Evolutionary conservation across 495 filamentous ascomycete species (phyloP), one percentile per base, ranked within the genome.

Genomic region (Penicillium mononematosum): DNA sequence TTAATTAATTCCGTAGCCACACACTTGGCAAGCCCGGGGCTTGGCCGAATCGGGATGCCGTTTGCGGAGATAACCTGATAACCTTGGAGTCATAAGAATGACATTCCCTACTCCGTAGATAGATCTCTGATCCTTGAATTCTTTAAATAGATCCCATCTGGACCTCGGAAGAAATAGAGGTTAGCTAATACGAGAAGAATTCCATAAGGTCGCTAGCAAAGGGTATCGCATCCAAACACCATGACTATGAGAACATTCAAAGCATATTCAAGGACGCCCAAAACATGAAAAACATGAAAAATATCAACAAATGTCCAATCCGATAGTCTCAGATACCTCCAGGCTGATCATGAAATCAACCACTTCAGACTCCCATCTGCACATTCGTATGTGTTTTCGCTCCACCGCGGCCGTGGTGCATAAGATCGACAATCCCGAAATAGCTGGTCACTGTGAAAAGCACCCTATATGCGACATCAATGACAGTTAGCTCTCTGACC

Each of bases 361-460:
- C 25, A 17, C 7, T 34, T 58, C 19, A 68, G 20, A 68, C 66
- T 2, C 66, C 63, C 2, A 68, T 34, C 31, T 68, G 59, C 24
- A 55, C 63, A 58, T 66, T 63, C n/a, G 60, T 47, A 43, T 54
- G 59, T 9, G 63, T 56, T 41, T 63, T 58, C 11, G 63, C 59
- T 6, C 52, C 63, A 56, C 65, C 55, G 17, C 47, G 31, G 16
- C 63, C 63, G 43, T 61, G 60, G 12, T 61, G 22, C 58, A 56
- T 46, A 17, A 64, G 32, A 55, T 65, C 67, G 25, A 71, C 50
- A 9, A 64, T 42, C 14, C 55, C 58, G 24, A 68, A 68, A 42
- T 57, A 63, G 8, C 55, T 64, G 3, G 83, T 84, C 34, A 71
- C 72, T 0, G 75, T 63, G 57, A 83, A 87, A 8, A 80, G 67